Conservation (phyloP, 805 yeast genomes). For the Schizosaccharomyces lindneri region DNA sequence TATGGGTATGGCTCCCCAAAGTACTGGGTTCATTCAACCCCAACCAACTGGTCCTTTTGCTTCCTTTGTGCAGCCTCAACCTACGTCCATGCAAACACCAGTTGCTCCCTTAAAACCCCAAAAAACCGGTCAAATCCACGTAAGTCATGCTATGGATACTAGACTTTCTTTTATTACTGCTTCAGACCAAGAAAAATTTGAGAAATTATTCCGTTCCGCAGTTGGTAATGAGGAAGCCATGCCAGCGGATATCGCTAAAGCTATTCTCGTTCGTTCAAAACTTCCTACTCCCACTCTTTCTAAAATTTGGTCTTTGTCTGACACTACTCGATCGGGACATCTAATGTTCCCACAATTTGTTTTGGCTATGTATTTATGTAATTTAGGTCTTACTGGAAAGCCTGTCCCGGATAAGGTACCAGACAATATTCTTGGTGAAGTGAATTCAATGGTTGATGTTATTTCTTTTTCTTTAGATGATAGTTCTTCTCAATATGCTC, state of each 20-base stretch:
- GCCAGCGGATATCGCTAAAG: constrained; percentile 39
- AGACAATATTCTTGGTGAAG: constrained; percentile 52
- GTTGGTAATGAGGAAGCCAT: constrained; percentile 40
- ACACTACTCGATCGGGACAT: constrained; percentile 62
- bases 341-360: constrained; percentile 87
- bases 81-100: not conserved
- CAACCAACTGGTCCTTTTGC: constrained; percentile 1
- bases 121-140: constrained; percentile 1
- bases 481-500: constrained; percentile 7
- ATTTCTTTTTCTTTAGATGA: constrained; percentile 60
- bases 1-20: not conserved
- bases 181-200: constrained; percentile 68
- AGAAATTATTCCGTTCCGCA: constrained; percentile 55
- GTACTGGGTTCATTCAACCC: not conserved
- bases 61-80: not conserved
- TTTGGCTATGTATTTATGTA: constrained; percentile 67
- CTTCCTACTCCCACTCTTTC: constrained; percentile 51
- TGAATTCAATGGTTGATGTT: constrained; percentile 68
- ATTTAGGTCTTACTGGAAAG: constrained; percentile 52
- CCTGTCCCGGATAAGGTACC: constrained; percentile 53
- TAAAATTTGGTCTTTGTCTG: constrained; percentile 71
- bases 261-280: constrained; percentile 56
- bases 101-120: not conserved
- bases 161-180: constrained; percentile 67
- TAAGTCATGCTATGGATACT: constrained; percentile 10